Evolutionary conservation across 2,329 filamentous ascomycete genomes (phyloP), one percentile per base, ranked within the genome.

Genomic region (Fusarium piperis): DNA sequence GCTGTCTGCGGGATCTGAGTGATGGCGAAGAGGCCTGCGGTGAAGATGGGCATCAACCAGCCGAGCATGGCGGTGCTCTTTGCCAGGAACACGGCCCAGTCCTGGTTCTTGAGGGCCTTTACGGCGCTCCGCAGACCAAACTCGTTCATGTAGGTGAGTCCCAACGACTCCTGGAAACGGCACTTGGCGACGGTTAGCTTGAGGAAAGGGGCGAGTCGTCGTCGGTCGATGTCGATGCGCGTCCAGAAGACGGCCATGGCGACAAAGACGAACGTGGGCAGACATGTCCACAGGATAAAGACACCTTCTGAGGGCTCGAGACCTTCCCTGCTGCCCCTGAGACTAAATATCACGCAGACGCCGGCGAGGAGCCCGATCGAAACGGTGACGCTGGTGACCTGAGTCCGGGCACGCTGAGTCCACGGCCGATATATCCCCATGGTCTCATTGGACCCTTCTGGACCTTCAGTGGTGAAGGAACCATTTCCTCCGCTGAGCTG

Each of bases 1-100:
- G 69, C 70, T 11, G 56, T 69, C 56, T 71, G 69, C 18, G 58
- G 57, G 18, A 77, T 48, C 15, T 74, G 70, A 10, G 65, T 63
- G 23, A 77, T 67, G 16, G 75, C 72, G 53, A 78, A 78, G 10
- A 78, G 55, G 18, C 77, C 77, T 2, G 77, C 75, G 4, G 76
- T 74, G 51, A 78, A 78, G 32, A 78, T 75, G 32, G 77, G 77
- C 71, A 75, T 71, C 51, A 76, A 20, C 75, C 75, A 77, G n/a
- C 74, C 77, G n/a, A 77, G 64, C 32, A 78, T 71, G 5, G 74
- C 65, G 26, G 71, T 72, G 20, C 56, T 66, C 44, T 75, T 78
- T n/a, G 71, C 73, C 23, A 75, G 61, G 38, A 78, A 72, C n/a
- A 78, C 77, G 5, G 68, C 65, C 77, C 77, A 78, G 38, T 77